Evolutionary conservation across 176 grass and related monocot genomes (phyloP), one percentile per base, ranked within the genome.

Genomic region (Leersia perrieri): DNA sequence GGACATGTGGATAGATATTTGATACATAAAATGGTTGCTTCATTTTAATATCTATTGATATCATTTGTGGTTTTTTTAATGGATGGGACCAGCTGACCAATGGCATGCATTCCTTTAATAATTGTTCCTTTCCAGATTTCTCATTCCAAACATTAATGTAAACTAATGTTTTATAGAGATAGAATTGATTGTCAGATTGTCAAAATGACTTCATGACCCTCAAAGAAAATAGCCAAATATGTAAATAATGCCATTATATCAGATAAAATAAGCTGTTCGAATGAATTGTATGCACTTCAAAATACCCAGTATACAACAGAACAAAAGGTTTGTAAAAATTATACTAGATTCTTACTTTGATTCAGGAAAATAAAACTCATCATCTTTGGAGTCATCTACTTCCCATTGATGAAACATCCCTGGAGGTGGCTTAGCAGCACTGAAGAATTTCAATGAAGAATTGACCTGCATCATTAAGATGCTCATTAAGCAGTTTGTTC

Each of bases 281-380:
- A 53, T n/a, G 49, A 53, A 53, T 11, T 38, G 35, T 38, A 7
- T 53, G 5, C 18, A 22, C 49, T 20, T 53, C 49, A n/a, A 53
- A 53, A 53, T 53, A 22, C 49, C 4, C 49, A n/a, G 49, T 20
- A 20, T 22, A 7, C 5, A 53, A 53, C 49, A 53, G 18, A 22
- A 53, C 49, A 8, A 53, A 53, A 22, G 18, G 49, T 8, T 53
- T 22, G 49, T 53, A 53, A 53, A 53, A 53, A 53, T 53, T 53
- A 22, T n/a, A 22, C 49, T 53, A 53, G 18, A 22, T 53, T 20
- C 49, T 62, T 78, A 78, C 75, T 45, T 77, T 65, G 75, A 47
- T 78, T 78, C 38, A 65, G 75, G 75, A 78, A 78, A 47, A 78
- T 3, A 28, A 38, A 44, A 20, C 18, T 53, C 2, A 9, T 18